Conservation (phyloP, 2,329 filamentous ascomycete genomes). For the Didymella pinodella region DNA sequence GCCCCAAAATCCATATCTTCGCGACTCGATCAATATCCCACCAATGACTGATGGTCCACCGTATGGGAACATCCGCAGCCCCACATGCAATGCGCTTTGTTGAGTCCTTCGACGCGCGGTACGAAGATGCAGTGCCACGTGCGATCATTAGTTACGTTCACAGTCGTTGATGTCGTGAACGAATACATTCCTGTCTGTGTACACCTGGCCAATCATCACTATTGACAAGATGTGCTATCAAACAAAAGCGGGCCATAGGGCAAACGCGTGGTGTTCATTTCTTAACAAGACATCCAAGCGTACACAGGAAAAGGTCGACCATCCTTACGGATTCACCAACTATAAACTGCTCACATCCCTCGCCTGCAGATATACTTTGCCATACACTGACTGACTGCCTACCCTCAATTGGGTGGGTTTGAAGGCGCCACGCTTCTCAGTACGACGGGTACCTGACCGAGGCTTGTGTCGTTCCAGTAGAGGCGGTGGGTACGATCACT, state of each 20-base stretch:
- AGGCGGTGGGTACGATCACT: conserved; percentile 22
- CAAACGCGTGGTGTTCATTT: not conserved
- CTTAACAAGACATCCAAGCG: not conserved
- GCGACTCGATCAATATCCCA: not conserved
- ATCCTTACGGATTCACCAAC: not conserved
- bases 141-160: not conserved
- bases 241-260: not conserved
- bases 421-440: conserved; percentile 32
- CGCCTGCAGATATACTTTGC: not conserved
- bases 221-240: too few species aligned
- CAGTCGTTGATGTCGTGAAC: not conserved
- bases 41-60: conserved; percentile 2
- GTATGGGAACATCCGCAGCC: conserved; percentile 2
- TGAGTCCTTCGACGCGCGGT: conserved; percentile 11
- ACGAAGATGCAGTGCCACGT: not conserved
- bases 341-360: not conserved
- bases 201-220: not conserved
- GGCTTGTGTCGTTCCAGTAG: conserved; percentile 37
- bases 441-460: conserved; percentile 28
- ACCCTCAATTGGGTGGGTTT: conserved; percentile 15
- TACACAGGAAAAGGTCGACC: not conserved
- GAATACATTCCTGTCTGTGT: not conserved
- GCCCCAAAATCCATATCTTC: not conserved
- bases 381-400: not conserved
- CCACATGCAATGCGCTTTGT: conserved; percentile 8